Conservation (phyloP, 1,139 yeast species). For the Groenewaldozyma sp. region DNA sequence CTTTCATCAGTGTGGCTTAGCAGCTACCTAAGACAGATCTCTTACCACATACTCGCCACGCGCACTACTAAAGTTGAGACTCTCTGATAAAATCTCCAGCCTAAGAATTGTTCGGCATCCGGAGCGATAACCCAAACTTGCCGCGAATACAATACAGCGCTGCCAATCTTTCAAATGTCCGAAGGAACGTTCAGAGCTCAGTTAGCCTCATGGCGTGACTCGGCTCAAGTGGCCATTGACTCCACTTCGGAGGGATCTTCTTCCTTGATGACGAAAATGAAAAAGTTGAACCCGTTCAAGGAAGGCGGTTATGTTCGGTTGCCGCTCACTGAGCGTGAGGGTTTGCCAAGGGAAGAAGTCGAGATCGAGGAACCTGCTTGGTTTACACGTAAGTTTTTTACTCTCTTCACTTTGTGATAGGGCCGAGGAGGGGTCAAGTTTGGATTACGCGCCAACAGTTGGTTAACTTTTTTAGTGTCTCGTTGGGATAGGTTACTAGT, state of each 20-base stretch:
- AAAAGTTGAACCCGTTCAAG: constrained; percentile 32
- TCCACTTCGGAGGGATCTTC: constrained; percentile 24
- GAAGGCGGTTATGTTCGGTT: constrained; percentile 42
- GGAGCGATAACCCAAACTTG: no score
- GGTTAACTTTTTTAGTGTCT: constrained; percentile 33
- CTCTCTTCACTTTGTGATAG: neutral
- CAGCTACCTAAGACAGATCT: no score
- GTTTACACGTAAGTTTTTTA: constrained; percentile 31
- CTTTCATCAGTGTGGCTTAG: no score
- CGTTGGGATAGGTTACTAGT: constrained; percentile 74
- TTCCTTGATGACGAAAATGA: constrained; percentile 32
- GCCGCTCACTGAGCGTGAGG: constrained; percentile 40
- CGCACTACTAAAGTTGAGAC: no score
- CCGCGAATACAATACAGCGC: no score
- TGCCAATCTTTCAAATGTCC: no score
- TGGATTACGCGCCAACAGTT: neutral
- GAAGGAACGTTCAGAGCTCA: constrained; percentile 32
- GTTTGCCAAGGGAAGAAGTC: neutral
- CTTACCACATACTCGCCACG: no score
- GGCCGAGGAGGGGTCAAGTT: neutral
- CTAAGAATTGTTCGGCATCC: no score
- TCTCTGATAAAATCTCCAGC: no score
- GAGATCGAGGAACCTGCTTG: constrained; percentile 45
- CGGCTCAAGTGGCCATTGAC: constrained; percentile 25
- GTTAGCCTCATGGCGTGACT: constrained; percentile 26